Percentiles rank a stretch among this genome's conserved stretches.
These are phyloP conservation scores for Globisporangium solare DNA, from an alignment of 352 stramenopile species.

Conservation along the genomic window DNA sequence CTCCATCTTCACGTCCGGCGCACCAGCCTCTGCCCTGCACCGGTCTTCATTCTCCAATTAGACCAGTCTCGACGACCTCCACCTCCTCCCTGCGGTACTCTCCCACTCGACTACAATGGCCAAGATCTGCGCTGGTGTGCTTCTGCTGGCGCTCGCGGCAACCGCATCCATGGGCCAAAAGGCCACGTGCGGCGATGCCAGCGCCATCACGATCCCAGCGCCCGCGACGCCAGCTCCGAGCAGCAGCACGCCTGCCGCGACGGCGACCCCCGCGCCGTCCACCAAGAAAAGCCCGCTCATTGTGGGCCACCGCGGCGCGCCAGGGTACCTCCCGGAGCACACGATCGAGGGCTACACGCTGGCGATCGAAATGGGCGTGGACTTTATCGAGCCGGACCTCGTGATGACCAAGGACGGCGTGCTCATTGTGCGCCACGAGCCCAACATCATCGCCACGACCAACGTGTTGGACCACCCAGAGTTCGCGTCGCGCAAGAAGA, in stretches of 20 bases:
- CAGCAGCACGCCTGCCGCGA: not conserved
- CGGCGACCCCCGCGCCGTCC: not conserved
- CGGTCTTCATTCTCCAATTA: not conserved
- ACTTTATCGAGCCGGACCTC: constrained; percentile 92
- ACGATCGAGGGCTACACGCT: constrained; percentile 87
- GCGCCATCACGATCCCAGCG: constrained; percentile 17
- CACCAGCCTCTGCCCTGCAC: no score
- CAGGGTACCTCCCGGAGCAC: constrained; percentile 89
- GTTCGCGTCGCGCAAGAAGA: constrained; percentile 62
- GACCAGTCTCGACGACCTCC: not conserved
- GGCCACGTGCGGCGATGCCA: constrained; percentile 22
- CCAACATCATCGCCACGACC: constrained; percentile 88
- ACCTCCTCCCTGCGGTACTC: not conserved
- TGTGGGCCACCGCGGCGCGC: constrained; percentile 82
- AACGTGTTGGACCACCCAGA: constrained; percentile 76
- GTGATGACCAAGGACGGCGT: constrained; percentile 81
- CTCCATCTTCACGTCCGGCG: no score
- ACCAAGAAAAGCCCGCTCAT: constrained; percentile 49
- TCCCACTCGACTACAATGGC: constrained; percentile 25
- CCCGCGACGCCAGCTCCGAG: not conserved
- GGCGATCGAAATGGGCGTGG: constrained; percentile 84
- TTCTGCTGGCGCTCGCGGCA: constrained; percentile 25
- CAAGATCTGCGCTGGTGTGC: constrained; percentile 26
- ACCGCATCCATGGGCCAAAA: constrained; percentile 20
- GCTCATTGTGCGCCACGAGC: constrained; percentile 82